phyloP scores from a whole-genome alignment of 352 stramenopile genomes.

The Phytophthora pseudosyringae region DNA sequence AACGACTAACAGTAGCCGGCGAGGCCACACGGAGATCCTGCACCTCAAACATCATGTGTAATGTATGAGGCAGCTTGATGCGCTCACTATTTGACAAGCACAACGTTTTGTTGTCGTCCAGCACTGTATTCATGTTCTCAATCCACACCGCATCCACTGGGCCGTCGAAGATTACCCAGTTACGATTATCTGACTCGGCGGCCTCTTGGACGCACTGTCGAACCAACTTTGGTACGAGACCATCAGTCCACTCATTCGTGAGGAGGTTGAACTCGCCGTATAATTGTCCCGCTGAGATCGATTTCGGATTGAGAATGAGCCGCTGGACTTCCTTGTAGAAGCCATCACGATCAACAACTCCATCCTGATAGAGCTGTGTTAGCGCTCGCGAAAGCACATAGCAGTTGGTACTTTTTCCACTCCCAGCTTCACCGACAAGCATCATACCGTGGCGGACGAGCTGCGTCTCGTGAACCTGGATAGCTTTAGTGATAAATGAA shows the following conservation, averaged over 20 bases:
- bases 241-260: conserved; percentile 96
- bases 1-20: conserved; percentile 89
- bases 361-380: conserved; percentile 78
- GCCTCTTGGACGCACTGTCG: conserved; percentile 86
- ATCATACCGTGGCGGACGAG: conserved; percentile 95
- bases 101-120: conserved; percentile 91
- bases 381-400: conserved; percentile 79
- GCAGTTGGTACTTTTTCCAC: conserved; percentile 89
- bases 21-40: conserved; percentile 90
- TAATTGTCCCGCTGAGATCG: conserved; percentile 95
- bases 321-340: conserved; percentile 91
- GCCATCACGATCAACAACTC: conserved; percentile 81
- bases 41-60: conserved; percentile 95
- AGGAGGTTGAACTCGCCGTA: conserved; percentile 95
- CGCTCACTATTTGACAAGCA: conserved; percentile 89
- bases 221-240: conserved; percentile 93
- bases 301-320: conserved; percentile 95
- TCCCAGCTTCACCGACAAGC: conserved; percentile 92
- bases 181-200: conserved; percentile 80
- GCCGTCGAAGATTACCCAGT: conserved; percentile 93
- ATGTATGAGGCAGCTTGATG: conserved; percentile 85
- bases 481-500: conserved; percentile 87
- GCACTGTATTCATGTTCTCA: conserved; percentile 93
- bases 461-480: conserved; percentile 92
- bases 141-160: conserved; percentile 94